A percentile compares a stretch with the other conserved stretches of the same genome.
These are phyloP conservation scores for Solanum infundibuliforme DNA, from an alignment of 257 asterid species.

Conservation along the genomic window DNA sequence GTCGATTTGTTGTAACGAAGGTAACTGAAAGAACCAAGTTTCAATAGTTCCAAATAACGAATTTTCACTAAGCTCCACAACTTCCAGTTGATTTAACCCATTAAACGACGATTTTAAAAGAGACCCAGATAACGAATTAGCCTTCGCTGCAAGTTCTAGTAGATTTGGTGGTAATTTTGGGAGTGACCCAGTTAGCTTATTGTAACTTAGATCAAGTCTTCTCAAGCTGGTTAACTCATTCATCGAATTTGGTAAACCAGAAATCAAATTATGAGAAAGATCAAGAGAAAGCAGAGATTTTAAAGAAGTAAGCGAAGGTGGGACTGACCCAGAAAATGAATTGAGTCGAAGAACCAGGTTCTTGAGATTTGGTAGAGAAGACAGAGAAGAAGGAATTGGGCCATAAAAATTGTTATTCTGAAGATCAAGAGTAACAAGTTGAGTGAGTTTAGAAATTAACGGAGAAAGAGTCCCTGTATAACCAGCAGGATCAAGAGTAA, in stretches of 20 bases:
- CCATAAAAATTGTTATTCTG: constrained; percentile 61
- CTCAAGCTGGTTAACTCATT: constrained; percentile 29
- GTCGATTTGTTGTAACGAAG: constrained; percentile 62
- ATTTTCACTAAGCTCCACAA: constrained; percentile 65
- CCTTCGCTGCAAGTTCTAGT: constrained; percentile 49
- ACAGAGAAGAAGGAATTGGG: constrained; percentile 44
- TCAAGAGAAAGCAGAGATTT: constrained; percentile 46
- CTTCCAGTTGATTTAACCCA: constrained; percentile 44
- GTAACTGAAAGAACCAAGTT: constrained; percentile 59
- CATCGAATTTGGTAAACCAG: constrained; percentile 45
- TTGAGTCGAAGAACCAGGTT: constrained; percentile 57
- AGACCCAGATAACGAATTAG: constrained; percentile 52
- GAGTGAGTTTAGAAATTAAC: constrained; percentile 49
- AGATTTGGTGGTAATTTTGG: constrained; percentile 68
- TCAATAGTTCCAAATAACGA: constrained; percentile 41
- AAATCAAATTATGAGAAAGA: constrained; percentile 48
- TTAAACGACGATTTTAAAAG: constrained; percentile 33
- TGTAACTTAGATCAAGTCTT: constrained; percentile 63
- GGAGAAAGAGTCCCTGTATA: constrained; percentile 66
- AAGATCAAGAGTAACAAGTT: constrained; percentile 61
- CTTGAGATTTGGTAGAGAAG: constrained; percentile 33
- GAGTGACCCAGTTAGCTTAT: constrained; percentile 53
- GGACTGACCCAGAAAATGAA: constrained; percentile 63
- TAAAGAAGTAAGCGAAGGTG: constrained; percentile 41
- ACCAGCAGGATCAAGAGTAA: constrained; percentile 84